Conservation (phyloP, 306 rosid genomes). For the Albizia julibrissin region DNA sequence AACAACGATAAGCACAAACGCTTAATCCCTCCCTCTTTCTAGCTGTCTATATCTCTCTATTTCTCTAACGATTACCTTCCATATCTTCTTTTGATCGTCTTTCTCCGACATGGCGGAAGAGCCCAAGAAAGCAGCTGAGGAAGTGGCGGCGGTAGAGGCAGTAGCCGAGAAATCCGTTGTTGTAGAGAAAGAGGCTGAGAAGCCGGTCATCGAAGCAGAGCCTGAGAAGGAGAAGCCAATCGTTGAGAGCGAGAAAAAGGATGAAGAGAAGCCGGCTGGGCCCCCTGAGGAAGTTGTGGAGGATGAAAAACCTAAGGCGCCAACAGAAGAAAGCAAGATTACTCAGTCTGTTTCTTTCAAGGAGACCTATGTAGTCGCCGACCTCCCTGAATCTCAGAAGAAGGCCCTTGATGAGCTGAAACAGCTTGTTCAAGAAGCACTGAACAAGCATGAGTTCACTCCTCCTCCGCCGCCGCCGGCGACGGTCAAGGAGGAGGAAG, state of each 20-base stretch:
- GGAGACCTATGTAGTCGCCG: conserved; percentile 77
- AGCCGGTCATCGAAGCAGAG: conserved; percentile 22
- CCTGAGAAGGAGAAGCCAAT: not conserved
- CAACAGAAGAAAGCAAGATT: conserved; percentile 29
- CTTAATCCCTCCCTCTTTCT: not conserved
- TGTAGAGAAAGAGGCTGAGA: conserved; percentile 28
- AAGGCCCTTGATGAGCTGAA: conserved; percentile 84
- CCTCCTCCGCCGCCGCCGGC: conserved; percentile 45
- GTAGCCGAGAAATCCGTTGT: conserved; percentile 39
- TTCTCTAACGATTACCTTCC: not conserved
- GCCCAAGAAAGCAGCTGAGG: conserved; percentile 53
- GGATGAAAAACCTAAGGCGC: conserved; percentile 36
- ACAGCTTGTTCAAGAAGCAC: conserved; percentile 68
- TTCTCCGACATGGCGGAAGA: conserved; percentile 67
- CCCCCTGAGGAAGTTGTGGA: conserved; percentile 31
- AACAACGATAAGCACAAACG: not conserved
- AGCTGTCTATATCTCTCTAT: not conserved
- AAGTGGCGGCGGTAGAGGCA: conserved; percentile 17
- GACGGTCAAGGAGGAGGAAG: conserved; percentile 39
- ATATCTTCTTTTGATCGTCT: not conserved
- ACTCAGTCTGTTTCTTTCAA: conserved; percentile 86
- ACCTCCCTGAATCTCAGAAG: conserved; percentile 80
- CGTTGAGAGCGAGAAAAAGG: conserved; percentile 28
- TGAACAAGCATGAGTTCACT: conserved; percentile 68
- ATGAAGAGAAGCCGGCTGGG: conserved; percentile 12